Base-by-base conservation (phyloP, 306 rosid genomes). In the Elaeagnus macrophylla region DNA sequence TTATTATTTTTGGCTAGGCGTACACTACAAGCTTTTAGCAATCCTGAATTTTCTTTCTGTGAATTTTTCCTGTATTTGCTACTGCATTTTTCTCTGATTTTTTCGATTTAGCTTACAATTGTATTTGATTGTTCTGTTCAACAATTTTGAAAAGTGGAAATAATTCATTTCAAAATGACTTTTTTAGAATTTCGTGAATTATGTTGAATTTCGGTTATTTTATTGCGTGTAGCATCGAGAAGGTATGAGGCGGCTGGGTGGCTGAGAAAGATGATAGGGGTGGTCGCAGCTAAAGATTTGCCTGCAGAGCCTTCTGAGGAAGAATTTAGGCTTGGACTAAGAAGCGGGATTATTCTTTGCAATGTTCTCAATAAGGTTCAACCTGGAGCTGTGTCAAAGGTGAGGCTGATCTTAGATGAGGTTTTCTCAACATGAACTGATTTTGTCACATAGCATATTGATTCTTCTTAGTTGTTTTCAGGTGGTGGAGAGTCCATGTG, bases 301-400 rank as follows among this genome's bases (percentile, higher is more conserved):
- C 97, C 97, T 0, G 97, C 95, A 37, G 94, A 90, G 70, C 97
- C 97, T 3, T 83, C 97, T 2, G 97, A 86, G 79, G 95, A 90
- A 71, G 97, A 83, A 69, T 81, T 90, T 57, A 83, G 95, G 79
- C 94, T 90, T 75, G 94, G 94, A 67, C 69, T 90, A 72, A 80
- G 94, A 56, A 90, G 95, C 68, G 97, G 97, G 63, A 90, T 90
- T 62, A 80, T 90, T 18, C 90, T 90, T 37, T 90, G 97, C 63
- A 90, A 81, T 71, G 95, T 74, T 38, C 74, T 86, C 52, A 90
- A 90, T 46, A 90, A 90, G 71, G 74, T 90, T 74, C 84, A 86
- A 62, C 67, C 94, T 2, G 95, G 94, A 53, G 88, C 86, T 17
- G 91, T 90, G 48, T 65, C 93, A 46, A 90, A 86, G 94, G 97